Conservation (phyloP, 257 asterid species). For the Vinca minor region DNA sequence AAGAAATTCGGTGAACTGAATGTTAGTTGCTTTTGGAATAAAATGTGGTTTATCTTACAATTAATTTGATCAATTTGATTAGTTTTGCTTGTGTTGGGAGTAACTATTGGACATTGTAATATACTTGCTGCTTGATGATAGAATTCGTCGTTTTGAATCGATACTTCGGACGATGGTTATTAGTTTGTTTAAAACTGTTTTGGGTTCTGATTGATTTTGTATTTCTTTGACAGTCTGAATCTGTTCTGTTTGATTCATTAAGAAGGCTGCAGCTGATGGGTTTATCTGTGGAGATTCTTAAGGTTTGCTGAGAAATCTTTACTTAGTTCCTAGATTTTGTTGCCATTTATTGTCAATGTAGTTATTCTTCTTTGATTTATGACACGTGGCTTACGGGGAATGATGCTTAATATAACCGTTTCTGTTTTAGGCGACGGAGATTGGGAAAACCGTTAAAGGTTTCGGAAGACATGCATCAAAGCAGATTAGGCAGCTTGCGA, state of each 20-base stretch:
- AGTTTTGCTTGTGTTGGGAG: too few species aligned
- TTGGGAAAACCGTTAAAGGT: conserved; percentile 54
- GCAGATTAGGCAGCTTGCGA: conserved; percentile 45
- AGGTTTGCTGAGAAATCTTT: conserved; percentile 39
- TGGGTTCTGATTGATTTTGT: conserved; percentile 20
- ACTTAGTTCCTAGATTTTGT: conserved; percentile 3
- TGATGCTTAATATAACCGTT: conserved; percentile 10
- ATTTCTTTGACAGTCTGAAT: conserved; percentile 42
- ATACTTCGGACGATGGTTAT: conserved; percentile 10
- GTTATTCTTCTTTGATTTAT: conserved; percentile 1
- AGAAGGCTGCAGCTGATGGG: conserved; percentile 74
- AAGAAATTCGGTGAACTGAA: too few species aligned
- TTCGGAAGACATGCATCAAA: conserved; percentile 43
- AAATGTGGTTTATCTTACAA: too few species aligned
- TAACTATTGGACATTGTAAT: too few species aligned
- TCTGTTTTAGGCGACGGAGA: conserved; percentile 45
- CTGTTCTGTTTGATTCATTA: conserved; percentile 49
- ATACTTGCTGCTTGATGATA: too few species aligned
- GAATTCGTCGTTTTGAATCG: neutral
- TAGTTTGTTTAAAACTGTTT: neutral
- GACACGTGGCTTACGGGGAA: conserved; percentile 2
- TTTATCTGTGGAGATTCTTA: conserved; percentile 64
- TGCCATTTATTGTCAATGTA: neutral
- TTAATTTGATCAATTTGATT: too few species aligned
- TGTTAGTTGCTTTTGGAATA: too few species aligned